Base-by-base conservation (phyloP, 2,329 filamentous ascomycete genomes). In the Fusarium napiforme region DNA sequence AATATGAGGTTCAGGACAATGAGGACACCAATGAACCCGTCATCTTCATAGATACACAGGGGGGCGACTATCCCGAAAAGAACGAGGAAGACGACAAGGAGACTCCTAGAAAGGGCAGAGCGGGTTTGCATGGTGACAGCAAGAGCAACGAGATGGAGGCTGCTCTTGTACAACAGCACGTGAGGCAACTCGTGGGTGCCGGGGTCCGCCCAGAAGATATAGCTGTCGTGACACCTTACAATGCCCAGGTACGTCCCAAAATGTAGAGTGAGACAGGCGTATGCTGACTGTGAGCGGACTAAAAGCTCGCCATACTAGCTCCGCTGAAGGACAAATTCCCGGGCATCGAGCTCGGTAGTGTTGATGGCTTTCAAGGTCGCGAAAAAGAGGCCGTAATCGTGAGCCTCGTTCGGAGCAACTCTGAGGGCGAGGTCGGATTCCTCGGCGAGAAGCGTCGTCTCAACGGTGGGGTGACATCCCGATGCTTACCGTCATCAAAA, bases 381-480 rank as follows among this genome's bases (percentile, higher is more conserved):
- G 96, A 99, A 83, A 99, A 99, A 83, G 96, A 99, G 82, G 96
- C 94, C 5, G 92, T 99, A 21, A 89, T 99, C 43, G 92, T 99
- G 58, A 97, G 93, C 81, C 88, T 98, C n/a, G 96, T 99, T 64
- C 89, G 96, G 74, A 98, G 95, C 82, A 99, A 99, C 80, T 75
- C 90, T 10, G 90, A 95, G 55, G 90, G 92, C 57, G 95, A 98
- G 81, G 95, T 98, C 19, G 96, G 96, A 15, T 99, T 99, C 79
- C 84, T 99, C 42, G 94, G 91, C 19, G 96, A 99, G 84, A 97
- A 95, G 86, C 89, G 96, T 72, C 89, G 96, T 71, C 84, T 99
- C 73, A 99, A 99, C 81, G 96, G 94, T 97, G 86, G 83, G 90
- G 83, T 58, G 62, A 63, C 42, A 66, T 67, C 37, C 57, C 49